Percentiles rank a stretch among this genome's conserved stretches.
These are phyloP conservation scores for Colletotrichum phormii DNA, from an alignment of 2,329 filamentous ascomycete genomes.

Conservation along the genomic window DNA sequence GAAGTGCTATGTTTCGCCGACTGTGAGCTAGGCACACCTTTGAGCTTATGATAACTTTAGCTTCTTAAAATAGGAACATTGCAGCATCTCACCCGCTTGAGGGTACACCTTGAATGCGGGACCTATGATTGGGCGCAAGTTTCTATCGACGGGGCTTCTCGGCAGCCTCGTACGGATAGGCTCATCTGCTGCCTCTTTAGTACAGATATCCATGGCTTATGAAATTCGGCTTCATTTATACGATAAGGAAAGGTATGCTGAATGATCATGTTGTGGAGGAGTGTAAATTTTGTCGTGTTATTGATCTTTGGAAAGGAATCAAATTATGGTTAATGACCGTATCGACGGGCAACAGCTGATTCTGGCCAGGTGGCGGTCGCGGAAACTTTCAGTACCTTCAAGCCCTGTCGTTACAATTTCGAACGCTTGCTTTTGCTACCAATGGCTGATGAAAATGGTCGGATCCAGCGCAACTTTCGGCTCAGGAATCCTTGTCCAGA, in stretches of 20 bases:
- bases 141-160: no score
- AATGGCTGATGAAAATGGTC: not conserved
- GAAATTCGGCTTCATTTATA: no score
- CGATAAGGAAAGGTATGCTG: no score
- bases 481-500: not conserved
- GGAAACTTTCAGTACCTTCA: not conserved
- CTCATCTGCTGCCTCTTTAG: no score
- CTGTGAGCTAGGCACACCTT: not conserved
- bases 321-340: not conserved
- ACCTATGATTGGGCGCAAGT: no score
- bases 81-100: not conserved
- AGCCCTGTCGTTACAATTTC: not conserved
- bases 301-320: no score
- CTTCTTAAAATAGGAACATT: not conserved
- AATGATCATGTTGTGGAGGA: no score
- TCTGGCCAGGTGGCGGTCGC: not conserved
- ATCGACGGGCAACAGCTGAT: not conserved
- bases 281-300: no score
- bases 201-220: no score
- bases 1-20: not conserved
- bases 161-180: no score
- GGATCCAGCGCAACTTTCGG: not conserved
- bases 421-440: not conserved
- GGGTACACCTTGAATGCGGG: not conserved
- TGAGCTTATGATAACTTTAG: not conserved